A percentile compares a stretch with the other conserved stretches of the same genome.
These are phyloP conservation scores for Annulohypoxylon nitens DNA, from an alignment of 495 filamentous ascomycete genomes.

Conservation along the genomic window DNA sequence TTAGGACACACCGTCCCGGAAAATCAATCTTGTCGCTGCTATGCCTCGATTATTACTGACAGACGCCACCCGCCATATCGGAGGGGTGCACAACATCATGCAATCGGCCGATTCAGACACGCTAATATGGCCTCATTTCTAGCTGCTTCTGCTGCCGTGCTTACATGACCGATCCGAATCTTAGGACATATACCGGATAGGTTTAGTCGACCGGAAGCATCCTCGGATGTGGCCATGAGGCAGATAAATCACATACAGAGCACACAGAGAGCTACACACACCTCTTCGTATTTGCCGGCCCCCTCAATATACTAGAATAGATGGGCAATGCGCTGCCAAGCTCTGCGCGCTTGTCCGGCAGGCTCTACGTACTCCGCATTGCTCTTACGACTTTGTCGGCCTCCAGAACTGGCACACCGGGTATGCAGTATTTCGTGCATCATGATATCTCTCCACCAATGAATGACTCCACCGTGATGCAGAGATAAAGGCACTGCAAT, in stretches of 20 bases:
- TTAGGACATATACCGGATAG: slow-evolving; percentile 40
- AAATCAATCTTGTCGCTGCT: slow-evolving; percentile 20
- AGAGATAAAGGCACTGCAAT: slow-evolving; percentile 43
- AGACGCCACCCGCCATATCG: slow-evolving; percentile 45
- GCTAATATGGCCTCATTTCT: slow-evolving; percentile 43
- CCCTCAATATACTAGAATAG: slow-evolving; percentile 41
- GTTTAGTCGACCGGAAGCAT: slow-evolving; percentile 41
- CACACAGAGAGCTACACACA: slow-evolving; percentile 22
- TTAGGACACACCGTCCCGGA: slow-evolving; percentile 37
- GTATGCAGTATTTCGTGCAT: slow-evolving; percentile 54
- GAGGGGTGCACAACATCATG: slow-evolving; percentile 47
- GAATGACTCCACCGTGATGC: slow-evolving; percentile 43
- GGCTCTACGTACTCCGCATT: slow-evolving; percentile 33
- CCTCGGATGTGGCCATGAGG: slow-evolving; percentile 45
- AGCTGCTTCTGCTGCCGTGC: slow-evolving; percentile 38
- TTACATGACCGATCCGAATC: slow-evolving; percentile 41
- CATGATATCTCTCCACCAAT: slow-evolving; percentile 43
- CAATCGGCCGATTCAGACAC: slow-evolving; percentile 49
- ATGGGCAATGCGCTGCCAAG: slow-evolving; percentile 35
- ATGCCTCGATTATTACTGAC: slow-evolving; percentile 35
- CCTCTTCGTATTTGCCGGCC: slow-evolving; percentile 45
- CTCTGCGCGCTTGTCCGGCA: slow-evolving; percentile 27
- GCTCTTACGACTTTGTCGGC: slow-evolving; percentile 34
- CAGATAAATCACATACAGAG: slow-evolving; percentile 29
- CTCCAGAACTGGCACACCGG: slow-evolving; percentile 40